phyloP scores from a whole-genome alignment of 2,329 filamentous ascomycete genomes.

The Davidsoniella neocaledoniae region DNA sequence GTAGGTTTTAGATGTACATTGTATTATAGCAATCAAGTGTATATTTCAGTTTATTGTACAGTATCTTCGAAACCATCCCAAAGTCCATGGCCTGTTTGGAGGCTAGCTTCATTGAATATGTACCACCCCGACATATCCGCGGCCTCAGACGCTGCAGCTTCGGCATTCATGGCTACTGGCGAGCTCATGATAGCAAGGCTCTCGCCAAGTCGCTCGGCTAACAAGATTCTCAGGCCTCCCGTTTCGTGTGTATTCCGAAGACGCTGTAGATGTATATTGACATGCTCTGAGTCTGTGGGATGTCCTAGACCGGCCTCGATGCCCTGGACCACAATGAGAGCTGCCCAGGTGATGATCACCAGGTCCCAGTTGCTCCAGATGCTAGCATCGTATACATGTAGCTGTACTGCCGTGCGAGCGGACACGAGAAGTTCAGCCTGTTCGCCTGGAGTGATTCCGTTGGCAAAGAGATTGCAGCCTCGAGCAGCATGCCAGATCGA shows the following conservation, averaged over 20 bases:
- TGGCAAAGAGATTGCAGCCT: slow-evolving; percentile 23
- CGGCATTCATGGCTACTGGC: slow-evolving; percentile 14
- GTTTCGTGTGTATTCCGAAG: slow-evolving; percentile 18
- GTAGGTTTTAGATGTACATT: too few species aligned
- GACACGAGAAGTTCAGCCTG: slow-evolving; percentile 26
- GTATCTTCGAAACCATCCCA: slow-evolving; percentile 6
- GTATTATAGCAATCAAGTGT: too few species aligned
- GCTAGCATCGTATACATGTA: slow-evolving; percentile 24
- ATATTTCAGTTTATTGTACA: too few species aligned
- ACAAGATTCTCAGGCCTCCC: slow-evolving; percentile 15
- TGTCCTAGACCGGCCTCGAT: slow-evolving; percentile 25
- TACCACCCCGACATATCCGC: slow-evolving; percentile 16
- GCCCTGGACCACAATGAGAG: slow-evolving; percentile 26
- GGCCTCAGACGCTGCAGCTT: slow-evolving; percentile 12
- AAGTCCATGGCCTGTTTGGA: slow-evolving; percentile 15
- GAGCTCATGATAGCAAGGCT: slow-evolving; percentile 17
- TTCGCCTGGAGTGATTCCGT: slow-evolving; percentile 22
- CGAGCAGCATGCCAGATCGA: slow-evolving; percentile 21
- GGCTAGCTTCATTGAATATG: slow-evolving; percentile 17
- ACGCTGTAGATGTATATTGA: slow-evolving; percentile 18
- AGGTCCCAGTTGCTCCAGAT: slow-evolving; percentile 30
- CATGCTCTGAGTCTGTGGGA: slow-evolving; percentile 17
- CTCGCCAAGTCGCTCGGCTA: slow-evolving; percentile 17
- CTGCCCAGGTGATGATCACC: slow-evolving; percentile 28
- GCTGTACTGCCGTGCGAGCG: slow-evolving; percentile 23